Base-by-base conservation (phyloP, 202 grass and related monocot genomes). In the Panicum hallii region DNA sequence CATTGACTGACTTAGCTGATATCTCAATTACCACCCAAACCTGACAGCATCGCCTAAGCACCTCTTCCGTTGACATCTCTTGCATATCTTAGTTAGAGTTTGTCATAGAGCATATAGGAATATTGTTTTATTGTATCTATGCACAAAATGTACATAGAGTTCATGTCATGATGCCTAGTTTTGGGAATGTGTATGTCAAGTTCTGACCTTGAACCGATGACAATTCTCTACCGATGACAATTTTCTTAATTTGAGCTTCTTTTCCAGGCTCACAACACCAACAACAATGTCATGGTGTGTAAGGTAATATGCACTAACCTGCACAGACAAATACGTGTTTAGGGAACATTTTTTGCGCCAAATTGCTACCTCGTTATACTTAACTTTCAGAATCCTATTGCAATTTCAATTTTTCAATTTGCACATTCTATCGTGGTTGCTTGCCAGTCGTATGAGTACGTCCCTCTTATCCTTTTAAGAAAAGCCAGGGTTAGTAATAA, bases 141-240 rank as follows among this genome's bases (percentile, higher is more conserved):
- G 26, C 26, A 26, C 26, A 26, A 26, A 1, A 0, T 26, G 26
- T 26, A 26, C 26, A 26, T 26, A 26, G 26, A 83, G 61, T 32
- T 66, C 64, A 70, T 88, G 57, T 19, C 64, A 40, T 58, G 3
- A 64, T 75, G 4, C 61, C 5, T 53, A 53, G 12, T 50, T 16
- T 50, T 5, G 4, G 5, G 13, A 50, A 5, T 50, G 48, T 16
- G 45, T 9, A 78, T 22, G 12, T 72, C 72, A 13, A 17, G 50
- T 56, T 87, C 70, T 76, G 42, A 89, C 90, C 86, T 92, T 89
- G 90, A 92, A 81, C 86, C 90, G 1, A 86, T 83, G 73, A 89
- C 6, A 11, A 89, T 82, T 80, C 63, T 86, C n/a, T n/a, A 81
- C 86, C 90, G 1, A 86, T 83, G 73, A 89, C 6, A 11, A 89